Evolutionary conservation across 2,329 filamentous ascomycete species (phyloP).

Genomic region (Hymenoscyphus linearis): DNA sequence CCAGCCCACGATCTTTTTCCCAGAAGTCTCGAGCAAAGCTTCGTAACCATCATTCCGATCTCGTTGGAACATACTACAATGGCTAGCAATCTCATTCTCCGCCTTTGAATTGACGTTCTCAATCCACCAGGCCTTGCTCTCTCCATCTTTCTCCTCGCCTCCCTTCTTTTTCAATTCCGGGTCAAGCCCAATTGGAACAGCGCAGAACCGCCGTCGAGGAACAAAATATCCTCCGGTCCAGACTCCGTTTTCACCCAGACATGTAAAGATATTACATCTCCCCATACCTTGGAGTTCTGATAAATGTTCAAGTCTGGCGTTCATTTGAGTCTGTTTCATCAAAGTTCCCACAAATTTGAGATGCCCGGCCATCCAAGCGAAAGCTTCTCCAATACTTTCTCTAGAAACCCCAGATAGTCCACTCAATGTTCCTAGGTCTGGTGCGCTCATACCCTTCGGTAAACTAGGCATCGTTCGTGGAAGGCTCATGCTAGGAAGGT

Average conservation of each 20-base stretch:
- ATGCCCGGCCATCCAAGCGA: conserved; percentile 75
- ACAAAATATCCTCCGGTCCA: conserved; percentile 56
- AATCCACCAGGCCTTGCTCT: conserved; percentile 13
- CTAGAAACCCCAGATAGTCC: conserved; percentile 49
- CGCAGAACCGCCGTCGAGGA: conserved; percentile 73
- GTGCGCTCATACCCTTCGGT: conserved; percentile 22
- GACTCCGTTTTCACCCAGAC: conserved; percentile 65
- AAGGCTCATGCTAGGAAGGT: conserved; percentile 30
- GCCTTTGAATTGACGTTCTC: conserved; percentile 22
- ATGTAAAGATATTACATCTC: conserved; percentile 71
- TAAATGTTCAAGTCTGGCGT: conserved; percentile 59
- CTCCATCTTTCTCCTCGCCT: conserved; percentile 10
- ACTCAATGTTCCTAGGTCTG: neutral
- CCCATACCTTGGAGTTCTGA: conserved; percentile 58
- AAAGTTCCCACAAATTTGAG: conserved; percentile 81
- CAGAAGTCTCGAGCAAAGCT: conserved; percentile 15
- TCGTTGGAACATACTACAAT: conserved; percentile 27
- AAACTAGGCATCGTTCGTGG: conserved; percentile 30
- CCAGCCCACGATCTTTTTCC: conserved; percentile 18
- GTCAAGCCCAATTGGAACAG: conserved; percentile 44
- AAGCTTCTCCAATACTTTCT: conserved; percentile 59
- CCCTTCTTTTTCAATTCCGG: conserved; percentile 2
- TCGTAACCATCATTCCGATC: conserved; percentile 24
- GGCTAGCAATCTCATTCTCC: conserved; percentile 25
- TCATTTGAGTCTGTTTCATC: conserved; percentile 67